Evolutionary conservation across 2,329 filamentous ascomycete genomes (phyloP).

Genomic region (Cladorrhinum sp.): DNA sequence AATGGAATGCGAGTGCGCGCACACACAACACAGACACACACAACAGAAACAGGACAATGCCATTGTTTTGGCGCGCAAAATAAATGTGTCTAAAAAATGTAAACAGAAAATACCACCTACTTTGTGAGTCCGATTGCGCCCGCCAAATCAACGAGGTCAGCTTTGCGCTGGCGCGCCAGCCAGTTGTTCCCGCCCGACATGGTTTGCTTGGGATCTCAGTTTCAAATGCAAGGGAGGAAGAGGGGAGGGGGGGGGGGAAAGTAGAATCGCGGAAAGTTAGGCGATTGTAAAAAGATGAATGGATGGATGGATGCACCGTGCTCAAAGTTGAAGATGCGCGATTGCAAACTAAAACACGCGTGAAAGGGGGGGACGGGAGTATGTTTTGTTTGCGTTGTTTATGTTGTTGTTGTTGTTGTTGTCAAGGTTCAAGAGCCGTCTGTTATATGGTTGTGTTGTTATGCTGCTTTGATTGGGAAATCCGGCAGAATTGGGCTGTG

Average conservation of each 20-base stretch:
- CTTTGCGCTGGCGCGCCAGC: conserved; percentile 79
- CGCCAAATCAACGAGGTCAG: conserved; percentile 72
- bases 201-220: conserved; percentile 1
- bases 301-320: conserved; percentile 5
- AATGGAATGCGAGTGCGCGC: neutral
- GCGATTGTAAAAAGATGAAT: conserved; percentile 35
- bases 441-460: neutral
- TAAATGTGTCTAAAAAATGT: neutral
- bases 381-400: conserved; percentile 32
- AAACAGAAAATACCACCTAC: conserved; percentile 50
- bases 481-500: neutral
- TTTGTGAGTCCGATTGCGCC: conserved; percentile 66
- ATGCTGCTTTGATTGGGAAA: neutral
- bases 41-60: neutral
- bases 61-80: neutral
- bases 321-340: too few species aligned
- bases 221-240: neutral
- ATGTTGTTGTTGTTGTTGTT: too few species aligned
- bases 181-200: conserved; percentile 55
- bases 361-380: conserved; percentile 12
- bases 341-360: neutral
- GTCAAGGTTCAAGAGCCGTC: neutral
- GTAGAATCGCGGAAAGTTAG: conserved; percentile 32
- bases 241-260: conserved; percentile 25
- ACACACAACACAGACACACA: neutral